Percentiles rank a stretch among this genome's conserved stretches.
Evolutionary conservation across 106 monocot genomes (phyloP).

Genomic region (Phalaenopsis equestris): DNA sequence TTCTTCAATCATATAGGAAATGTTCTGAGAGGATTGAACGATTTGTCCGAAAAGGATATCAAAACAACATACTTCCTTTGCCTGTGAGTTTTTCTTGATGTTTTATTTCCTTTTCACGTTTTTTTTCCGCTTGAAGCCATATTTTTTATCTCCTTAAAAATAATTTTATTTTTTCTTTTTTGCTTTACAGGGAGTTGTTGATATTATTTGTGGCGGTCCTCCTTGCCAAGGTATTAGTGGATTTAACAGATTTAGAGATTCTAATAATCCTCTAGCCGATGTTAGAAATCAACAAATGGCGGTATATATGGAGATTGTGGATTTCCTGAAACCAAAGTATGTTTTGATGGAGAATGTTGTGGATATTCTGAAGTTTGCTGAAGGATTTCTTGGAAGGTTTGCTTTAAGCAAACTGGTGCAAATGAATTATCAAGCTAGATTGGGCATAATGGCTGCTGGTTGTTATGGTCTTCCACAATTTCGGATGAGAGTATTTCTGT

Average conservation of each 20-base stretch:
- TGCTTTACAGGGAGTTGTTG: conserved; percentile 46
- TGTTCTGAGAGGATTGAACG: conserved; percentile 31
- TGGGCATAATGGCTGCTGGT: conserved; percentile 22
- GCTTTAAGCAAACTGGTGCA: conserved; percentile 49
- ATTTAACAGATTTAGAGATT: conserved; percentile 71
- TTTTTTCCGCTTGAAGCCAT: neutral
- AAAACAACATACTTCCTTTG: conserved; percentile 30
- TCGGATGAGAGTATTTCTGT: conserved; percentile 20
- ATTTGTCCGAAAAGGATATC: conserved; percentile 41
- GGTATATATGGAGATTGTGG: conserved; percentile 76
- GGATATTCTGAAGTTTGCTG: conserved; percentile 74
- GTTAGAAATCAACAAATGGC: conserved; percentile 63
- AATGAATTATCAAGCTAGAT: conserved; percentile 19
- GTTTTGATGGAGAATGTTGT: conserved; percentile 98
- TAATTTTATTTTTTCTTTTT: neutral
- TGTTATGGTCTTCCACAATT: conserved; percentile 20
- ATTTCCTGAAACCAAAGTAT: conserved; percentile 65
- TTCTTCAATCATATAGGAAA: conserved; percentile 19
- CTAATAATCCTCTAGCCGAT: conserved; percentile 49
- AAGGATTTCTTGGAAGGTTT: conserved; percentile 67
- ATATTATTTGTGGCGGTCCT: conserved; percentile 92
- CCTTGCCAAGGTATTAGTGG: conserved; percentile 95
- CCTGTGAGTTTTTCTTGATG: conserved; percentile 28
- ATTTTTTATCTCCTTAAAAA: neutral
- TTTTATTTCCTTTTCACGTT: neutral